Evolutionary conservation across 805 yeast genomes (phyloP).

Genomic region (Cyberlindnera euphorbiae): DNA sequence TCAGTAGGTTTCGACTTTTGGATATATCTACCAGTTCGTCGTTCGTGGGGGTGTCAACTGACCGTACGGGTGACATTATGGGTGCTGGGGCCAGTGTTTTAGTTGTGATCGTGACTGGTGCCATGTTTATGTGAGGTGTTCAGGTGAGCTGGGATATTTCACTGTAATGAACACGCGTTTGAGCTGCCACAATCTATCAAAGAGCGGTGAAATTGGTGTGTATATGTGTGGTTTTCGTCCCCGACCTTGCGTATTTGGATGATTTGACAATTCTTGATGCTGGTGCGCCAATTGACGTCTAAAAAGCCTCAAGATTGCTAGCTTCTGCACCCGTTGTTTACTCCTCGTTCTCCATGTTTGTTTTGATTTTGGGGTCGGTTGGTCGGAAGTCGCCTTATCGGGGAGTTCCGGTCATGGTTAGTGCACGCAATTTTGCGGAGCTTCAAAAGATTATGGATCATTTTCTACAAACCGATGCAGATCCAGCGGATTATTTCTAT

Average conservation of each 20-base stretch:
- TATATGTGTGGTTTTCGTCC: too few species aligned
- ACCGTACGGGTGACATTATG: neutral
- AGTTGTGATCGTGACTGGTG: neutral
- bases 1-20: constrained; percentile 20
- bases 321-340: neutral
- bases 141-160: too few species aligned
- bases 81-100: constrained; percentile 1
- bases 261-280: too few species aligned
- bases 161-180: too few species aligned
- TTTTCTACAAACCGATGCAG: too few species aligned
- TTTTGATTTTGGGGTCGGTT: constrained; percentile 4
- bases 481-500: too few species aligned
- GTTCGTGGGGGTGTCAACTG: constrained; percentile 2
- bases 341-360: constrained; percentile 1
- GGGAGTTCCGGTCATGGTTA: neutral
- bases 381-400: constrained; percentile 1
- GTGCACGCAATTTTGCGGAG: constrained; percentile 3
- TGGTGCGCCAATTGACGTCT: too few species aligned
- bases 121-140: neutral
- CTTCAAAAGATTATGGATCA: too few species aligned
- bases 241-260: too few species aligned
- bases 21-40: constrained; percentile 21
- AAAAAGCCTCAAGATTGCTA: too few species aligned
- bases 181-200: too few species aligned
- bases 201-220: too few species aligned